Percentiles rank a stretch among this genome's conserved stretches.
These are phyloP conservation scores for Adansonia grandidieri DNA, from an alignment of 441 rosid genomes.

Conservation along the genomic window DNA sequence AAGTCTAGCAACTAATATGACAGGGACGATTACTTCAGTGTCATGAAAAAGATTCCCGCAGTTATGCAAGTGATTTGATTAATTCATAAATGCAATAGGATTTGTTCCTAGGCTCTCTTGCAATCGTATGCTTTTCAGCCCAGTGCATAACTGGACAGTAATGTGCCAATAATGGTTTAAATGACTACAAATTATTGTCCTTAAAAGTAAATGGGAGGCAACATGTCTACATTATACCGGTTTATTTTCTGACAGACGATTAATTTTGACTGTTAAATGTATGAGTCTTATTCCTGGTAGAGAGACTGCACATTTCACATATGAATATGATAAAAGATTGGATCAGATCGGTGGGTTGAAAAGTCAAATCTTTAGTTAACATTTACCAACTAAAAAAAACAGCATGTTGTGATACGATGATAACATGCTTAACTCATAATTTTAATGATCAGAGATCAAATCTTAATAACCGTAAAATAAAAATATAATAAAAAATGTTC, in stretches of 20 bases:
- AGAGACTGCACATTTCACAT: conserved; percentile 7
- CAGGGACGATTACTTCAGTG: too few species aligned
- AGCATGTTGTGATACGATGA: too few species aligned
- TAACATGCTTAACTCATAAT: too few species aligned
- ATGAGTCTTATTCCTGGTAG: not conserved
- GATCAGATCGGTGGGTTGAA: conserved; percentile 10
- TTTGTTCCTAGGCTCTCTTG: conserved; percentile 13
- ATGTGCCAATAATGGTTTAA: not conserved
- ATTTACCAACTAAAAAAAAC: too few species aligned
- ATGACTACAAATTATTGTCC: conserved; percentile 3
- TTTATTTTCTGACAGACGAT: conserved; percentile 10
- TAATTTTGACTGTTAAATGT: conserved; percentile 5
- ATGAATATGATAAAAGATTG: not conserved
- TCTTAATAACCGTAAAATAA: too few species aligned
- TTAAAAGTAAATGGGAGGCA: not conserved
- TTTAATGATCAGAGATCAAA: too few species aligned
- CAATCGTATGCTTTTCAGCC: conserved; percentile 2
- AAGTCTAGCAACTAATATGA: not conserved
- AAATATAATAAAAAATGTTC: too few species aligned
- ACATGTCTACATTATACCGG: not conserved
- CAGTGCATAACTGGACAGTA: not conserved
- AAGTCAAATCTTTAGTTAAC: not conserved
- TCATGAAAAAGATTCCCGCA: too few species aligned
- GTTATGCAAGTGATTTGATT: not conserved
- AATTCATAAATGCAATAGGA: conserved; percentile 14